Evolutionary conservation across 371 early-diverging fungal species (phyloP).

Genomic region (Synchytrium microbalum): DNA sequence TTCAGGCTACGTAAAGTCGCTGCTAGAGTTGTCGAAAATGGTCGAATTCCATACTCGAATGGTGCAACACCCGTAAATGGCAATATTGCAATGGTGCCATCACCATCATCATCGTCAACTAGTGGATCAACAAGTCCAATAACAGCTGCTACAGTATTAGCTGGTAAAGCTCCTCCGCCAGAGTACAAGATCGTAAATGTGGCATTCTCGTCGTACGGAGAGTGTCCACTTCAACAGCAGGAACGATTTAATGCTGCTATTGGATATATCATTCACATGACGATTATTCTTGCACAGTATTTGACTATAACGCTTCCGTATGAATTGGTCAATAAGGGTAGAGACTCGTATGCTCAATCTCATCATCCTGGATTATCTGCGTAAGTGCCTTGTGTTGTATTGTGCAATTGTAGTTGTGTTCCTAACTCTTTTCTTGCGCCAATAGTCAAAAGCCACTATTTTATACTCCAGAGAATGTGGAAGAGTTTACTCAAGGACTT

Average conservation of each 20-base stretch:
- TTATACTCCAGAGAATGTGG: conserved; percentile 24
- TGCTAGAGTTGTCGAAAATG: conserved; percentile 11
- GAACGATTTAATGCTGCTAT: conserved; percentile 79
- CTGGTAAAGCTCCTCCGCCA: not conserved
- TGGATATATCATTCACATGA: conserved; percentile 68
- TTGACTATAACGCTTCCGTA: conserved; percentile 71
- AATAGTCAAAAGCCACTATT: conserved; percentile 54
- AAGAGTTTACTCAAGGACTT: conserved; percentile 49
- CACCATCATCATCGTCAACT: not conserved
- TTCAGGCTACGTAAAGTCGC: conserved; percentile 37
- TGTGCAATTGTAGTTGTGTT: conserved; percentile 4
- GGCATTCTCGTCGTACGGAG: conserved; percentile 40
- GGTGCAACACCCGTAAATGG: conserved; percentile 10
- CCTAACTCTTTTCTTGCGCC: conserved; percentile 7
- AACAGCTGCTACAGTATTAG: not conserved
- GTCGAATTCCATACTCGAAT: conserved; percentile 16
- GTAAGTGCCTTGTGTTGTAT: not conserved
- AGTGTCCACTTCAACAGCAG: conserved; percentile 40
- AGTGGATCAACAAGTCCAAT: not conserved
- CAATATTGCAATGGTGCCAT: conserved; percentile 11
- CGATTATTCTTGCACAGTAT: conserved; percentile 68
- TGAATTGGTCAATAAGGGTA: conserved; percentile 44
- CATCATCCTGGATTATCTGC: conserved; percentile 2
- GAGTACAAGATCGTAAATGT: conserved; percentile 50
- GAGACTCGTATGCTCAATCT: conserved; percentile 39